Percentiles rank a stretch among this genome's conserved stretches.
Conservation (phyloP, 306 rosid species). For the Quercus gilva region DNA sequence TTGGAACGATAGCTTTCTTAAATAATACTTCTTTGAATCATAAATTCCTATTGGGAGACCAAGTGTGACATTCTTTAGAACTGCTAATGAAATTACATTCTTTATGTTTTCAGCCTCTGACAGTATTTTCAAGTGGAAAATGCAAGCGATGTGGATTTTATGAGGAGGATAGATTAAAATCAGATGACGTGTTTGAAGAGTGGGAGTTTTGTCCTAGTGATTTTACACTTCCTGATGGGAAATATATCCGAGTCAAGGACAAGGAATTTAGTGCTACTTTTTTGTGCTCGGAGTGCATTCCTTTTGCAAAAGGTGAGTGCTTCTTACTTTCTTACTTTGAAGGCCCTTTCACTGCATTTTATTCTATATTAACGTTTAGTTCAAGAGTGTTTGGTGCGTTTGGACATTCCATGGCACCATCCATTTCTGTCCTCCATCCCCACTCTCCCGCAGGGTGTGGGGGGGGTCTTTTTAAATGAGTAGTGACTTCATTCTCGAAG, state of each 20-base stretch:
- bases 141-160: constrained; percentile 95
- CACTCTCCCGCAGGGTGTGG: accelerated
- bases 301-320: constrained; percentile 53
- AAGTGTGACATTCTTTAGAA: constrained; percentile 11
- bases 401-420: neutral
- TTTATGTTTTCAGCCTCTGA: constrained; percentile 74
- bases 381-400: neutral
- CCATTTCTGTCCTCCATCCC: neutral
- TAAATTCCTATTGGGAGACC: constrained; percentile 9
- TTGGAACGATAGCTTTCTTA: constrained; percentile 8
- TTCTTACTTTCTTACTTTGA: neutral
- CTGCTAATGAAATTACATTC: constrained; percentile 24
- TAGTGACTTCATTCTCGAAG: neutral
- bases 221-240: constrained; percentile 52
- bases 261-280: constrained; percentile 74
- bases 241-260: constrained; percentile 45
- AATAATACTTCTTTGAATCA: constrained; percentile 1
- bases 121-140: constrained; percentile 51
- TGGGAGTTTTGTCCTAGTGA: constrained; percentile 96
- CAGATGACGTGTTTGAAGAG: constrained; percentile 74
- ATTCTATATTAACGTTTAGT: constrained; percentile 2
- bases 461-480: neutral
- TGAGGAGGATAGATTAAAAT: constrained; percentile 57
- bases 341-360: neutral
- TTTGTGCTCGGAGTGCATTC: constrained; percentile 54